These are phyloP conservation scores for Acer saccharum DNA, from an alignment of 345 rosid genomes.

Conservation along the genomic window DNA sequence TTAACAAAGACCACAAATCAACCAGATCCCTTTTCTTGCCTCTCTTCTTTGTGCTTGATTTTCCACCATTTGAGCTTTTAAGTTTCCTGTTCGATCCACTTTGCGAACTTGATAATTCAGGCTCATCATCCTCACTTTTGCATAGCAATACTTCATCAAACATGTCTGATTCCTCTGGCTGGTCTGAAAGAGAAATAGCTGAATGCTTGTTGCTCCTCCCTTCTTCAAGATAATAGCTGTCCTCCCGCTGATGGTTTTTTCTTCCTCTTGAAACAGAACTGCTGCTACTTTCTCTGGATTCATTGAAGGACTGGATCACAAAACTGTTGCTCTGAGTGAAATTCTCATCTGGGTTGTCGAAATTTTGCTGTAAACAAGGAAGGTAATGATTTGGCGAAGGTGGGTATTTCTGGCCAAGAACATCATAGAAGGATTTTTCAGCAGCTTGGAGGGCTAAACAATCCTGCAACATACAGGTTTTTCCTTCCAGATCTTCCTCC, in stretches of 20 bases:
- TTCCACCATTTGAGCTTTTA: neutral
- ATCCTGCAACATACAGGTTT: constrained; percentile 72
- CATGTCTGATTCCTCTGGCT: constrained; percentile 33
- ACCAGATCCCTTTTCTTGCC: constrained; percentile 40
- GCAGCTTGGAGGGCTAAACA: constrained; percentile 84
- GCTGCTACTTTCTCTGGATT: constrained; percentile 11
- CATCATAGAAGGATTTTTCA: constrained; percentile 73
- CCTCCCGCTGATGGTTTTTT: constrained; percentile 38
- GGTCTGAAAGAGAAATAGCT: constrained; percentile 36
- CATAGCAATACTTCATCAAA: constrained; percentile 47
- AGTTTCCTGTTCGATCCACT: constrained; percentile 5
- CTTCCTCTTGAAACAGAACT: constrained; percentile 26
- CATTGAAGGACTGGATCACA: constrained; percentile 2
- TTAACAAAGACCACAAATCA: constrained; percentile 50
- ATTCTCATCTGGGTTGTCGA: constrained; percentile 19
- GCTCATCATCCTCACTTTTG: constrained; percentile 11
- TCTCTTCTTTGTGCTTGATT: neutral
- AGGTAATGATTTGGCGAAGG: constrained; percentile 18
- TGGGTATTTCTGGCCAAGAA: constrained; percentile 50
- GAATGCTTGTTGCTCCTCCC: constrained; percentile 58
- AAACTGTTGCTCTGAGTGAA: constrained; percentile 21
- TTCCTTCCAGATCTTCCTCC: constrained; percentile 79
- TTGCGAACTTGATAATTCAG: neutral
- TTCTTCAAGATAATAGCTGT: constrained; percentile 32
- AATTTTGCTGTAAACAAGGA: neutral